phyloP scores from a whole-genome alignment of 2,329 filamentous ascomycete species.

The Talaromyces sp. region DNA sequence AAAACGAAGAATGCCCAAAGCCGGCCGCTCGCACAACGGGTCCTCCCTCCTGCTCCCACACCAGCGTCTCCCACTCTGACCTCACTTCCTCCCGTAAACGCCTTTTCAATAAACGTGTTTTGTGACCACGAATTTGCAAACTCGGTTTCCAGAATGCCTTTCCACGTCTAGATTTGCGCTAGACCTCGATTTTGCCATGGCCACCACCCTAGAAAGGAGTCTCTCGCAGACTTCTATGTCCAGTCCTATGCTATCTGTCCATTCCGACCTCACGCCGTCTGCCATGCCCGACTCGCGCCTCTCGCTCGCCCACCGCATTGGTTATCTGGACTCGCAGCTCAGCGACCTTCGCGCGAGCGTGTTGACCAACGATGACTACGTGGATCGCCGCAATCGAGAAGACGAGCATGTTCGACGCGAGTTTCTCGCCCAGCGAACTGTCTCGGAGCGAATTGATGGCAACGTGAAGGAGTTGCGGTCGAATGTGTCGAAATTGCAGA shows the following conservation, averaged over 20 bases:
- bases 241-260: constrained; percentile 29
- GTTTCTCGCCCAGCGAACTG: constrained; percentile 30
- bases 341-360: constrained; percentile 31
- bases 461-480: constrained; percentile 31
- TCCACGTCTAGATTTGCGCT: neutral
- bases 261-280: constrained; percentile 30
- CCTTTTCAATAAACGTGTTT: neutral
- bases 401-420: constrained; percentile 35
- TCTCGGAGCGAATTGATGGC: constrained; percentile 26
- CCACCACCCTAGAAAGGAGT: constrained; percentile 30
- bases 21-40: neutral
- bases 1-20: neutral
- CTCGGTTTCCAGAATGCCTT: neutral
- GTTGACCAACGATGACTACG: constrained; percentile 35
- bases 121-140: neutral
- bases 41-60: neutral
- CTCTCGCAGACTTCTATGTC: constrained; percentile 32
- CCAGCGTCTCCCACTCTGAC: neutral
- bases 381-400: constrained; percentile 34
- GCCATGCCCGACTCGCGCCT: constrained; percentile 29
- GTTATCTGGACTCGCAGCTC: constrained; percentile 32
- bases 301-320: constrained; percentile 31
- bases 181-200: constrained; percentile 20
- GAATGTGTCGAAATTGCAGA: constrained; percentile 27
- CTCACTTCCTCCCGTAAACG: neutral